Evolutionary conservation across 2,329 filamentous ascomycete species (phyloP).

Genomic region (Alternaria dauci): DNA sequence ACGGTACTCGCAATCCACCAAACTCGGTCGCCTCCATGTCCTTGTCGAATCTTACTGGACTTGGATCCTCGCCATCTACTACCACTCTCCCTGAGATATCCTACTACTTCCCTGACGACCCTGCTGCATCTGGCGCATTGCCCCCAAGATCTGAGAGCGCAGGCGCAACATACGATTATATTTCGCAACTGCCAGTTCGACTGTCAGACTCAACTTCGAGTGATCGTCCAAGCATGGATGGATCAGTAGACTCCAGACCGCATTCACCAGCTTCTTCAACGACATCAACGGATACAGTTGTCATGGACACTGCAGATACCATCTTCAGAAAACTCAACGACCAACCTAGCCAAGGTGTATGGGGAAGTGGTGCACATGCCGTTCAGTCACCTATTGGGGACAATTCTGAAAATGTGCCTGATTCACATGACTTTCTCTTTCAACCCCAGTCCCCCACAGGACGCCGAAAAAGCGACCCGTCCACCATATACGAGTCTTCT

Average conservation of each 20-base stretch:
- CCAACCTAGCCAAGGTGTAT: slow-evolving; percentile 25
- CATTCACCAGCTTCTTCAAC: slow-evolving; percentile 35
- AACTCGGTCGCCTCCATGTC: slow-evolving; percentile 41
- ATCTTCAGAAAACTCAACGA: slow-evolving; percentile 41
- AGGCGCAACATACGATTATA: slow-evolving; percentile 3
- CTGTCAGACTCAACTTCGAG: slow-evolving; percentile 13
- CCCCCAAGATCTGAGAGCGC: slow-evolving; percentile 11
- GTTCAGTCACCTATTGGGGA: slow-evolving; percentile 21
- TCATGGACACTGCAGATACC: slow-evolving; percentile 38
- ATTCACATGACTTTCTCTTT: slow-evolving; percentile 43
- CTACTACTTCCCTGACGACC: slow-evolving; percentile 39
- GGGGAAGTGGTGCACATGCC: slow-evolving; percentile 23
- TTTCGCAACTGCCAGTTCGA: slow-evolving; percentile 13
- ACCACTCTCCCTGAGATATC: slow-evolving; percentile 36
- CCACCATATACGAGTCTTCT: slow-evolving; percentile 18
- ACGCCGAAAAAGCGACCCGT: slow-evolving; percentile 18
- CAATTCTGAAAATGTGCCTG: slow-evolving; percentile 27
- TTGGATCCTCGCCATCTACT: slow-evolving; percentile 30
- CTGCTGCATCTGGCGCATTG: slow-evolving; percentile 24
- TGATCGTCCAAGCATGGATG: slow-evolving; percentile 17
- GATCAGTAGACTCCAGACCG: slow-evolving; percentile 17
- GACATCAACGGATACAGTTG: slow-evolving; percentile 30
- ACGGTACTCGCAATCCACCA: slow-evolving; percentile 40
- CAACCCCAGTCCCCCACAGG: slow-evolving; percentile 16
- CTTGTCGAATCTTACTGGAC: slow-evolving; percentile 15